phyloP scores from a whole-genome alignment of 208 protist species.

The Crithidia sp. region DNA sequence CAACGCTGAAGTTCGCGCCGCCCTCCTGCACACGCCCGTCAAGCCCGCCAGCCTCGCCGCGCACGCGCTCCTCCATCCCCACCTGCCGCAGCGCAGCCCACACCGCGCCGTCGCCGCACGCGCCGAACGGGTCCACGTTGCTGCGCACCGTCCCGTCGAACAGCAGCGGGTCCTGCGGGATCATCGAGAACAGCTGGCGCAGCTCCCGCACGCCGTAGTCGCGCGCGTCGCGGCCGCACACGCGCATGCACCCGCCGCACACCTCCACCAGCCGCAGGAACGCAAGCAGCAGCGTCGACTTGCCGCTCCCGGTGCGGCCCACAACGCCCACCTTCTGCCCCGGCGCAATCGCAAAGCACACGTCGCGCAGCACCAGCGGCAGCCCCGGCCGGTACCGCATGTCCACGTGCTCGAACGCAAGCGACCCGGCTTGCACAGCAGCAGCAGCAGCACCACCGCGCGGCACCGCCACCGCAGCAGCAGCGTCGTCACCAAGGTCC shows the following conservation, averaged over 20 bases:
- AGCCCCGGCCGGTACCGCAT: conserved; percentile 74
- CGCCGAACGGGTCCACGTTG: conserved; percentile 78
- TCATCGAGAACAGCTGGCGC: conserved; percentile 76
- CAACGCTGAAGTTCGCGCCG: conserved; percentile 71
- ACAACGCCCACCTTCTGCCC: conserved; percentile 83
- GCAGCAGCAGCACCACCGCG: neutral
- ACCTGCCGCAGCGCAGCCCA: conserved; percentile 58
- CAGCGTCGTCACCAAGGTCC: conserved; percentile 11
- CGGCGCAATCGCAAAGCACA: conserved; percentile 54
- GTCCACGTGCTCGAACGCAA: conserved; percentile 69
- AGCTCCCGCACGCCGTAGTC: conserved; percentile 48
- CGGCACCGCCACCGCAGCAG: neutral
- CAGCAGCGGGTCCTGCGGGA: conserved; percentile 85
- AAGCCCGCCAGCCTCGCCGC: conserved; percentile 29
- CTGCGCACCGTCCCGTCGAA: conserved; percentile 78
- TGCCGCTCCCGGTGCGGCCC: conserved; percentile 83
- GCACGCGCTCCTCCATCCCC: conserved; percentile 45
- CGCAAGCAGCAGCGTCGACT: conserved; percentile 72
- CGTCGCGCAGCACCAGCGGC: conserved; percentile 68
- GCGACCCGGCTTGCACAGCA: conserved; percentile 14
- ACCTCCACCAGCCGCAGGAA: conserved; percentile 72
- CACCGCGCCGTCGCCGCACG: conserved; percentile 44
- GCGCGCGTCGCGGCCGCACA: conserved; percentile 43
- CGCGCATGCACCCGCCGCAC: conserved; percentile 56
- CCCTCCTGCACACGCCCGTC: conserved; percentile 61